Evolutionary conservation across 140 eudicot genomes (phyloP).

Genomic region (Ambrosia hybrid): DNA sequence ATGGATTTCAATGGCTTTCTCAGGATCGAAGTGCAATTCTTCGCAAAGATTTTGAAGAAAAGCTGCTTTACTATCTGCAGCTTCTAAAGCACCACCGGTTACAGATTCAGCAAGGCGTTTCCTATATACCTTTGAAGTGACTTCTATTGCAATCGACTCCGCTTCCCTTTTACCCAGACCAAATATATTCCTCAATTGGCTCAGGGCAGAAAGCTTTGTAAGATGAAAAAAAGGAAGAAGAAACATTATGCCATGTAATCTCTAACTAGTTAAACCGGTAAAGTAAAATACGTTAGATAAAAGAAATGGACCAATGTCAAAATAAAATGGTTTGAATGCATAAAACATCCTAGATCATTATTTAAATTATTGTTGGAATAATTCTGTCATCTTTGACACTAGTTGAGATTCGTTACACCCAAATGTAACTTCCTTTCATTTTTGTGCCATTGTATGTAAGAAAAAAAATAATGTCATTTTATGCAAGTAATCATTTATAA

Average conservation of each 20-base stretch:
- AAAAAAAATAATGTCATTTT: neutral
- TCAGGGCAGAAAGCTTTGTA: constrained; percentile 74
- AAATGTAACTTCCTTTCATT: neutral
- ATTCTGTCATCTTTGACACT: neutral
- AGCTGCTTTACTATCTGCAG: constrained; percentile 92
- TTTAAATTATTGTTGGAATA: neutral
- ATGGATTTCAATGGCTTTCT: constrained; percentile 85
- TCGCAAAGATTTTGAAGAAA: constrained; percentile 93
- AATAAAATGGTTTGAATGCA: neutral
- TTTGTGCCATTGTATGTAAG: neutral
- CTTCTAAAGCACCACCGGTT: constrained; percentile 66
- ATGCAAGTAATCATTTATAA: constrained; percentile 8
- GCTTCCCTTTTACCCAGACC: constrained; percentile 93
- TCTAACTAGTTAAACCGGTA: neutral
- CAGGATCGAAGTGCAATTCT: constrained; percentile 77
- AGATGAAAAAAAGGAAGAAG: neutral
- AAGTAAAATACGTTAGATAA: neutral
- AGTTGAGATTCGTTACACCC: neutral
- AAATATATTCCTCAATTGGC: constrained; percentile 82
- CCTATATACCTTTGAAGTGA: constrained; percentile 79
- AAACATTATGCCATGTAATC: neutral
- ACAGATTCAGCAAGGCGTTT: constrained; percentile 79
- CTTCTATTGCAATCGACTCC: constrained; percentile 72
- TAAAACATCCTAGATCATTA: neutral
- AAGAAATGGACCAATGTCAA: neutral